Conservation (phyloP, 495 filamentous ascomycete genomes). For the Tuber magnatum region DNA sequence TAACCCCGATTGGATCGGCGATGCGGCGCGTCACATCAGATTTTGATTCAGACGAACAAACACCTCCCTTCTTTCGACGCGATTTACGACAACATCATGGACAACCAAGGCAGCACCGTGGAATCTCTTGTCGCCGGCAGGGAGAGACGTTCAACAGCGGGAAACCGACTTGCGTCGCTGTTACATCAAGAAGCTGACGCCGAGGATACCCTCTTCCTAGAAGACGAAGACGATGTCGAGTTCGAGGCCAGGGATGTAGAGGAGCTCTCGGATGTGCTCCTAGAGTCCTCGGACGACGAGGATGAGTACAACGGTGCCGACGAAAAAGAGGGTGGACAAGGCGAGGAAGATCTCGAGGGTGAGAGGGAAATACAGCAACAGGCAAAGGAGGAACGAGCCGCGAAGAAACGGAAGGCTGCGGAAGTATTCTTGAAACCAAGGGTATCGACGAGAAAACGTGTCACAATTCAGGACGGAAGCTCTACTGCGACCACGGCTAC, state of each 20-base stretch:
- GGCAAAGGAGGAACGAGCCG: conserved; percentile 50
- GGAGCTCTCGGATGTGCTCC: conserved; percentile 59
- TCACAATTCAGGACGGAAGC: conserved; percentile 57
- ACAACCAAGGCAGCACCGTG: conserved; percentile 40
- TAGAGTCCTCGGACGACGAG: conserved; percentile 77
- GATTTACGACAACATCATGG: conserved; percentile 12
- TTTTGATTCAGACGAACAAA: background rate
- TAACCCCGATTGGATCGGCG: background rate
- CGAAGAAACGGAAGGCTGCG: conserved; percentile 66
- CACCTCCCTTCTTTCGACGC: conserved; percentile 1
- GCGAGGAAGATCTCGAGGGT: conserved; percentile 60
- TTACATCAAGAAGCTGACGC: conserved; percentile 58
- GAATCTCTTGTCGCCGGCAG: conserved; percentile 74
- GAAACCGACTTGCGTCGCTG: conserved; percentile 72
- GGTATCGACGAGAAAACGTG: conserved; percentile 52
- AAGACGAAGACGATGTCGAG: conserved; percentile 78
- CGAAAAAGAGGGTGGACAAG: conserved; percentile 52
- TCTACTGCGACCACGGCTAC: conserved; percentile 46
- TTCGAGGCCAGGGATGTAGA: conserved; percentile 64
- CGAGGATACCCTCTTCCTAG: conserved; percentile 71
- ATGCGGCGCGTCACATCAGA: background rate
- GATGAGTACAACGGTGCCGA: conserved; percentile 59
- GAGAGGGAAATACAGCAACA: conserved; percentile 60
- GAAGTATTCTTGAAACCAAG: conserved; percentile 49
- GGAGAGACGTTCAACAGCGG: conserved; percentile 74